Base-by-base conservation (phyloP, 108 stramenopile genomes). In the Cyclotella choctawhatcheeana region DNA sequence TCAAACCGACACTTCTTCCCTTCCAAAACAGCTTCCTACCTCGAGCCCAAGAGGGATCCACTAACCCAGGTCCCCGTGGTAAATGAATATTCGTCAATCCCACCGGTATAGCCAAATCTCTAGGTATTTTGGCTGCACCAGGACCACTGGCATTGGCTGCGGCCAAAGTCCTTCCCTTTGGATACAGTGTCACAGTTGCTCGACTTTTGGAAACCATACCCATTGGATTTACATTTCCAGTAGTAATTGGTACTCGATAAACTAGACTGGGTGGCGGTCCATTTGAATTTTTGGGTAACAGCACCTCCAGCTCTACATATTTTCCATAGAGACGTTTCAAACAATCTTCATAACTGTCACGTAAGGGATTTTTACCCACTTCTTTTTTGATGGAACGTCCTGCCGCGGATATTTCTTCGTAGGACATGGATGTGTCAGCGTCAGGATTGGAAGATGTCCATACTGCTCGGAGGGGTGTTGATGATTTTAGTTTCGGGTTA, bases 21-120 rank as follows among this genome's bases (percentile, higher is more conserved):
- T 73, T 84, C 55, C 93, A 86, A 65, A 93, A 93, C 32, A 84
- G 34, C 40, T 67, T 69, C 35, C 84, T 71, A 45, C 93, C 93
- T 70, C 73, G 78, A 14, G 86, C 87, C 90, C 89, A 93, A 18
- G 69, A 63, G 16, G 87, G 87, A 74, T 93, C 93, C n/a, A 93
- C 88, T 54, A 93, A 70, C 34, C 89, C 93, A 26, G 86, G 66
- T 53, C 71, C 84, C 84, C 87, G 79, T 17, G 88, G 85, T 22
- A 85, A 37, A 54, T 74, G 76, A 0, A 89, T 79, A 58, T 84
- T 81, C 13, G 85, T 76, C 52, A 75, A 69, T 27, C 88, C 88
- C 17, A 79, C 40, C 29, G 84, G 59, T 44, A 88, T 60, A 3
- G 78, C 66, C 73, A 75, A 58, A 63, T 61, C 73, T 16, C 26